A percentile compares a stretch with the other conserved stretches of the same genome.
Evolutionary conservation across 148 eudicot genomes (phyloP).

Genomic region (Rhododendron griersonianum): DNA sequence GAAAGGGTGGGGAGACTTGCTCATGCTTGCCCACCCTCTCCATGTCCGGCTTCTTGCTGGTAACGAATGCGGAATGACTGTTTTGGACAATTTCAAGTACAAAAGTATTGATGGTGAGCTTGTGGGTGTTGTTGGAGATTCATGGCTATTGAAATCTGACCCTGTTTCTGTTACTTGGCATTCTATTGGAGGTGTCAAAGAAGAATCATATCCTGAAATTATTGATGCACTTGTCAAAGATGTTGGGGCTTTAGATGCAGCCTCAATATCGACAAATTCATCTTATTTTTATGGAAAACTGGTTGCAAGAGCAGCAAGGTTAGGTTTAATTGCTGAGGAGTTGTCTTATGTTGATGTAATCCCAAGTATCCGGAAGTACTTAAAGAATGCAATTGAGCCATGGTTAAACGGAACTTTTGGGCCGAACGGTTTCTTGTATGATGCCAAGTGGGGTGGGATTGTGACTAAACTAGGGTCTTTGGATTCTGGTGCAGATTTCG

Average conservation of each 20-base stretch:
- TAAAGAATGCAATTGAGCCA: slow-evolving; percentile 81
- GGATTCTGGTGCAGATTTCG: slow-evolving; percentile 83
- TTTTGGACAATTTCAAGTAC: slow-evolving; percentile 68
- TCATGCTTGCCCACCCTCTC: slow-evolving; percentile 89
- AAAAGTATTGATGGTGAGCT: slow-evolving; percentile 91
- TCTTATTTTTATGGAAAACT: slow-evolving; percentile 80
- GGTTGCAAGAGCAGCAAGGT: slow-evolving; percentile 84
- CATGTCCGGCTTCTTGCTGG: slow-evolving; percentile 57
- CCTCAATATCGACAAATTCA: slow-evolving; percentile 52
- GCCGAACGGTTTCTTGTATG: slow-evolving; percentile 75
- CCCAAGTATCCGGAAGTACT: slow-evolving; percentile 49
- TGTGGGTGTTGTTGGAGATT: slow-evolving; percentile 89
- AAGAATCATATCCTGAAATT: slow-evolving; percentile 59
- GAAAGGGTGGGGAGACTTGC: slow-evolving; percentile 77
- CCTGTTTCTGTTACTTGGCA: slow-evolving; percentile 85
- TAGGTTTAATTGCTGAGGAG: slow-evolving; percentile 94
- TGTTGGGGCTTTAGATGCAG: slow-evolving; percentile 47
- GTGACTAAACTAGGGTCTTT: slow-evolving; percentile 66
- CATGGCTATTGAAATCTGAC: slow-evolving; percentile 63
- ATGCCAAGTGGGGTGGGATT: slow-evolving; percentile 84
- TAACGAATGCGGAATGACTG: slow-evolving; percentile 24
- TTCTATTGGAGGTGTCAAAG: slow-evolving; percentile 59
- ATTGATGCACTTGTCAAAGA: slow-evolving; percentile 56
- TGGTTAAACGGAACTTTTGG: slow-evolving; percentile 80
- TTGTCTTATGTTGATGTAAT: slow-evolving; percentile 56